Base-by-base conservation (phyloP, 768 basidiomycete genomes). In the Pleurotus salmoneostramineus region DNA sequence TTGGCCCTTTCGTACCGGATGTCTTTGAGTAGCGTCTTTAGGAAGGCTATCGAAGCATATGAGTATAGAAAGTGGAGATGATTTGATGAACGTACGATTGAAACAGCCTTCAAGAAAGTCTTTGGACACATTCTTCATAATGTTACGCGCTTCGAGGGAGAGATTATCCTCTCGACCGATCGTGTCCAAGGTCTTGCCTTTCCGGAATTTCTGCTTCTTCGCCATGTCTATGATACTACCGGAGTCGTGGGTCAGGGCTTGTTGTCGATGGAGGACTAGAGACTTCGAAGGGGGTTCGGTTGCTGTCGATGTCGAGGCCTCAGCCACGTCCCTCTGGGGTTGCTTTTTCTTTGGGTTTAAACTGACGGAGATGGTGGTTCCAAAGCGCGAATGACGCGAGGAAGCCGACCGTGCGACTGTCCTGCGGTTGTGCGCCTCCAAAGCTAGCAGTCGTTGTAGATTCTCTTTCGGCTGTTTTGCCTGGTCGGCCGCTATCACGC, bases 361-460 rank as follows among this genome's bases (percentile, higher is more conserved):
- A 61, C 79, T 83, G 55, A 99, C 88, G 17, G 89, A 75, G 62
- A 98, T 88, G 6, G 95, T 98, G 2, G 97, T 98, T 1, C 97
- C 97, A 71, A 99, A 99, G 49, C 95, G 86, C 27, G 94, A 93
- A 73, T 99, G 97, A 34, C 97, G 83, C 17, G 93, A 91, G 52
- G 86, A 73, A 14, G 78, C 72, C 37, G 74, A 74, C 49, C 83
- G 79, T 0, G 83, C 77, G 27, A 81, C 68, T 56, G 83, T 77
- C 35, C 79, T 77, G 59, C 85, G 87, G 43, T 76, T 77, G 57
- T 80, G 82, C 60, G 84, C 84, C 73, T 99, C 97, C 35, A 79
- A 73, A 3, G 85, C 87, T 12, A 99, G 82, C 51, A 98, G 83
- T 43, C 84, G 83, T 6, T 86, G 82, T 2, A 99, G 77, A 40